Evolutionary conservation across 495 filamentous ascomycete genomes (phyloP), one percentile per base, ranked within the genome.

Genomic region (Hypomontagnella submonticulosa): DNA sequence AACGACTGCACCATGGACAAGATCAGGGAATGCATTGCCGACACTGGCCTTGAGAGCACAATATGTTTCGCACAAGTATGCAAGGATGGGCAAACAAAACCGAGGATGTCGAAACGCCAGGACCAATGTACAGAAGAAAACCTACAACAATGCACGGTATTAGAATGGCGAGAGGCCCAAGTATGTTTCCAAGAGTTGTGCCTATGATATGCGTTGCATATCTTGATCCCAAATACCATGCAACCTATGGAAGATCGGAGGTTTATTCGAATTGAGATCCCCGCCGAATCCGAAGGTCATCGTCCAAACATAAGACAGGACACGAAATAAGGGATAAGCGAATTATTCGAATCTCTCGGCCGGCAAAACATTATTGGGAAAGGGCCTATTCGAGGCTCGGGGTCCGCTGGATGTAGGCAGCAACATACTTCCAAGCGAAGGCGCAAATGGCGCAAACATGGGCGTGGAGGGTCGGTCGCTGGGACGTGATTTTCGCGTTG

Each of bases 51-150:
- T 4, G 66, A 69, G 19, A 69, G 60, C 60, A 63, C 59, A 11
- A 41, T 69, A 53, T 69, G 66, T 34, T 63, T 69, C n/a, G 50
- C 51, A 44, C 60, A 69, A 47, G 59, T 63, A 41, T 69, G 66
- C 50, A 40, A 36, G 4, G 43, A 50, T 13, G 16, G 33, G 42
- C 37, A 57, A 19, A 42, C 13, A 23, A 46, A 10, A 12, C 20
- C 42, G 16, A 56, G 49, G 20, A 43, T 40, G 40, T 12, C 10
- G 13, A 69, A 63, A 41, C 66, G 66, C 30, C 53, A 68, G n/a
- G 65, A 69, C 23, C 59, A 60, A 57, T 69, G 66, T 55, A 69
- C 59, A 34, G 66, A 63, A 51, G 66, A 69, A 19, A 69, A 69
- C 50, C 54, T 69, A 18, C 42, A 60, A 19, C 54, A 63, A 60